A percentile compares a stretch with the other conserved stretches of the same genome.
phyloP scores from a whole-genome alignment of 176 grass and related monocot genomes.

The Lolium rigidum region DNA sequence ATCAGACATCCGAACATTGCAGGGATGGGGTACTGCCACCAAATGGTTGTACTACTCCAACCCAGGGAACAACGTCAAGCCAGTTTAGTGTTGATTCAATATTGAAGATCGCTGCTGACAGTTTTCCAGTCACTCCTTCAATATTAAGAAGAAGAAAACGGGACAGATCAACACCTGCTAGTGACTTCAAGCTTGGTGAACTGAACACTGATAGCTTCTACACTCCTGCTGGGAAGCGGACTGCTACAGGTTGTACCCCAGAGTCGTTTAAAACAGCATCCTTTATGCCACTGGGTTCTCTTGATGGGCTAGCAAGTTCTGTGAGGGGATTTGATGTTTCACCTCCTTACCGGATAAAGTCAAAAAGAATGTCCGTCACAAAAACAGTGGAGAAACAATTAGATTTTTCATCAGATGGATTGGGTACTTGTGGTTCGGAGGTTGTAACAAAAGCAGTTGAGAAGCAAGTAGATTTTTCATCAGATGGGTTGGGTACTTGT shows the following conservation, averaged over 20 bases:
- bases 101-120: slow-evolving; percentile 78
- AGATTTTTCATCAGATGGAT: slow-evolving; percentile 75
- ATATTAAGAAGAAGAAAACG: slow-evolving; percentile 88
- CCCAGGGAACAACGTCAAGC: slow-evolving; percentile 38
- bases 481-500: slow-evolving; percentile 51
- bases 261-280: slow-evolving; percentile 53
- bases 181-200: slow-evolving; percentile 47
- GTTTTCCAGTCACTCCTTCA: slow-evolving; percentile 80
- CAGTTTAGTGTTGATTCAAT: slow-evolving; percentile 72
- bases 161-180: slow-evolving; percentile 53
- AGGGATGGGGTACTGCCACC: slow-evolving; percentile 32
- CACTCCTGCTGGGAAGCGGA: slow-evolving; percentile 51
- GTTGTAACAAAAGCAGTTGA: slow-evolving; percentile 61
- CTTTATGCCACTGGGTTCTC: slow-evolving; percentile 49
- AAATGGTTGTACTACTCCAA: slow-evolving; percentile 45
- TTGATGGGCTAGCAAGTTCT: slow-evolving; percentile 47
- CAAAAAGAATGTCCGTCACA: slow-evolving; percentile 65
- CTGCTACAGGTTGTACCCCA: slow-evolving; percentile 6
- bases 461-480: slow-evolving; percentile 90
- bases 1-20: slow-evolving; percentile 39
- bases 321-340: slow-evolving; percentile 69
- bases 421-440: slow-evolving; percentile 45
- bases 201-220: slow-evolving; percentile 48
- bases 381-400: slow-evolving; percentile 88
- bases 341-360: slow-evolving; percentile 78